phyloP scores from a whole-genome alignment of 495 filamentous ascomycete species.

The Lophiotrema nucula region DNA sequence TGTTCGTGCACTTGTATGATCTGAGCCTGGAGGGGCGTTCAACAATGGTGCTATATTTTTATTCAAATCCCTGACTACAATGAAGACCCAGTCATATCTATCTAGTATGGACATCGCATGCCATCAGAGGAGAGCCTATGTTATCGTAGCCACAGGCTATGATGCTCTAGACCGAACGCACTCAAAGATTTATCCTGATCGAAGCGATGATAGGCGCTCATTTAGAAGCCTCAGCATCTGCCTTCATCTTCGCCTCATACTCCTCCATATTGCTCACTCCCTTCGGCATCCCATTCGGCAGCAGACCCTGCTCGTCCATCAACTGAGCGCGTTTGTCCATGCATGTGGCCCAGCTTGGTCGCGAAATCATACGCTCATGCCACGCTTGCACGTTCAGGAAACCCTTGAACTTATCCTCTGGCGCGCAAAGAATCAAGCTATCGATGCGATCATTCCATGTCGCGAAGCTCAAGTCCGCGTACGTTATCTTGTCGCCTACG shows the following conservation, averaged over 20 bases:
- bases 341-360: conserved; percentile 11
- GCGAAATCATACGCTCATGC: conserved; percentile 20
- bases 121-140: too few species aligned
- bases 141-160: too few species aligned
- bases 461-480: conserved; percentile 51
- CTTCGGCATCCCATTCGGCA: conserved; percentile 7
- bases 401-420: conserved; percentile 20
- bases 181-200: too few species aligned
- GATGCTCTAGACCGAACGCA: too few species aligned
- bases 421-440: neutral
- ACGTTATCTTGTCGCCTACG: conserved; percentile 54
- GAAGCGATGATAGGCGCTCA: too few species aligned
- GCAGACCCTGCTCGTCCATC: conserved; percentile 21
- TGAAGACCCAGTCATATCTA: too few species aligned
- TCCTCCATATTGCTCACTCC: conserved; percentile 8
- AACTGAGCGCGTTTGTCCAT: conserved; percentile 12
- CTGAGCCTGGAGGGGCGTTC: too few species aligned
- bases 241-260: conserved; percentile 8
- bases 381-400: conserved; percentile 37
- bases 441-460: conserved; percentile 39
- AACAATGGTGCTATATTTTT: too few species aligned
- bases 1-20: too few species aligned
- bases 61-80: too few species aligned
- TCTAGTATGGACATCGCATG: too few species aligned
- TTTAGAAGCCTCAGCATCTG: neutral